These are phyloP conservation scores for Trichoderma atroviride DNA, from an alignment of 2,329 filamentous ascomycete species.

Conservation along the genomic window DNA sequence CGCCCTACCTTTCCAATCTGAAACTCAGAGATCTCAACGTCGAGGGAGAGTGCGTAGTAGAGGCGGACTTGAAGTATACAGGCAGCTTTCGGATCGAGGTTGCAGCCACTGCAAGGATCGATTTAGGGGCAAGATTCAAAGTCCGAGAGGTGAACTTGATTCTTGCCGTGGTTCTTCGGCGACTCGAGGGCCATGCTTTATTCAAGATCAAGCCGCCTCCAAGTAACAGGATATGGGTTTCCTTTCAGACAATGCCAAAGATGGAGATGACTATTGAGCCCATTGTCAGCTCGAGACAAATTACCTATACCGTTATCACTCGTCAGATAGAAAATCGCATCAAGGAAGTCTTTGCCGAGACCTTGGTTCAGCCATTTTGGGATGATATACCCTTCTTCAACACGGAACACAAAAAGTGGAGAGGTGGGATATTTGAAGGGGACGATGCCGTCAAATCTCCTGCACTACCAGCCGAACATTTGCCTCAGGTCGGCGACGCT, in stretches of 20 bases:
- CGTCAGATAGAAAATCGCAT: conserved; percentile 94
- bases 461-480: background rate
- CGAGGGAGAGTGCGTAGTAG: conserved; percentile 85
- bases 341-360: conserved; percentile 90
- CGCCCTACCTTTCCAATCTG: conserved; percentile 87
- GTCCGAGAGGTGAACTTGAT: conserved; percentile 86
- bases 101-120: conserved; percentile 88
- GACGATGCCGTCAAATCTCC: conserved; percentile 21
- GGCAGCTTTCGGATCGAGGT: conserved; percentile 90
- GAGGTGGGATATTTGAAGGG: conserved; percentile 79
- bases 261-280: conserved; percentile 95
- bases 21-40: conserved; percentile 86
- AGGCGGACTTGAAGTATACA: conserved; percentile 84
- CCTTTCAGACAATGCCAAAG: conserved; percentile 91
- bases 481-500: conserved; percentile 45
- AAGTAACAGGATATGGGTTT: conserved; percentile 94
- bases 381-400: conserved; percentile 91
- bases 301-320: conserved; percentile 90
- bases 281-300: conserved; percentile 91
- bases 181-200: conserved; percentile 80
- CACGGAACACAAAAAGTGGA: conserved; percentile 74
- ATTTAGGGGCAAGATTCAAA: conserved; percentile 86
- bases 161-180: conserved; percentile 81
- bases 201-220: conserved; percentile 92
- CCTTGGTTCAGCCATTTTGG: conserved; percentile 90